phyloP scores from a whole-genome alignment of 2,329 filamentous ascomycete genomes.

The Clarireedia sp. region DNA sequence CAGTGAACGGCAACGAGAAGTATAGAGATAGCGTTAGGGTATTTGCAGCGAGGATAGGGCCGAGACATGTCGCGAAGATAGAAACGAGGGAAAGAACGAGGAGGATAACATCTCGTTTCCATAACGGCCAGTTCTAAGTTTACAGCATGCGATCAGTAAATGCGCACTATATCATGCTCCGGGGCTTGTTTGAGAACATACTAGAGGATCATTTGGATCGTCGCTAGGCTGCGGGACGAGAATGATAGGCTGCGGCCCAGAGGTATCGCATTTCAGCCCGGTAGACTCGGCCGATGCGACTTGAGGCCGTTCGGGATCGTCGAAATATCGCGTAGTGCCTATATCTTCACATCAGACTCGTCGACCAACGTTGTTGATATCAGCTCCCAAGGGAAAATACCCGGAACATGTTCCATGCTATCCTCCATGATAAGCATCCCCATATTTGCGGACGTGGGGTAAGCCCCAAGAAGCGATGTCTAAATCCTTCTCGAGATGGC shows the following conservation, averaged over 20 bases:
- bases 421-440: conserved; percentile 60
- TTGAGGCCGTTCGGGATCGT: conserved; percentile 46
- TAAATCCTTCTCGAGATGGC: background rate
- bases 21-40: conserved; percentile 67
- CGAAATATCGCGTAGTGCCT: conserved; percentile 59
- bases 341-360: background rate
- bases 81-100: conserved; percentile 69
- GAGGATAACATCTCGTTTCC: conserved; percentile 76
- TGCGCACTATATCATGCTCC: background rate
- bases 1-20: conserved; percentile 60
- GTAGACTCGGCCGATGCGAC: conserved; percentile 33
- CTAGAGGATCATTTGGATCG: conserved; percentile 81
- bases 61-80: conserved; percentile 76
- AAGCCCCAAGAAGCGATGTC: background rate
- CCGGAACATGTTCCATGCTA: conserved; percentile 60
- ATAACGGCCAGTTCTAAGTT: conserved; percentile 70
- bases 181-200: conserved; percentile 29
- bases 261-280: conserved; percentile 64
- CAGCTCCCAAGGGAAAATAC: conserved; percentile 37
- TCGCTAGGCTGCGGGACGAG: conserved; percentile 86
- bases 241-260: conserved; percentile 61
- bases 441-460: conserved; percentile 12
- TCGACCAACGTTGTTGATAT: background rate
- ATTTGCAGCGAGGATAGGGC: conserved; percentile 81
- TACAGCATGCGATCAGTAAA: conserved; percentile 9